Evolutionary conservation across 352 stramenopile species (phyloP), one percentile per base, ranked within the genome.

Genomic region (Globisporangium parvum): DNA sequence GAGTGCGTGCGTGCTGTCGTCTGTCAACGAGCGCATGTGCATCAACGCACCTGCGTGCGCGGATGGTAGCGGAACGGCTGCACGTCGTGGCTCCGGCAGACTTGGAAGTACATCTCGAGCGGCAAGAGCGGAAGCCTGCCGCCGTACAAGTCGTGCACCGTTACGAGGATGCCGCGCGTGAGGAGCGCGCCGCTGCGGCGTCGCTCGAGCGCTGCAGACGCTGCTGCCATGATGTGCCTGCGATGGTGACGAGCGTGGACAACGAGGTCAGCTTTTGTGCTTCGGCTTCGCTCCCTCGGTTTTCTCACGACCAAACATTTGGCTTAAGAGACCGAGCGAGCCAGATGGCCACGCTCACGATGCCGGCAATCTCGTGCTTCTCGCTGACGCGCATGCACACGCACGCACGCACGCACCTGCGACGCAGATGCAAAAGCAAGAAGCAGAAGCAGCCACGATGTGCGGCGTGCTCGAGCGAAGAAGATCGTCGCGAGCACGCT

Each of bases 91-190:
- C 62, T 55, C 3, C 73, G 64, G 28, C 66, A 60, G 39, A 41
- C 44, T 15, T 62, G 51, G 47, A 87, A 40, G 44, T 84, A 88
- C 2, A 55, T 33, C 51, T 87, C 71, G n/a, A 87, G 53, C n/a
- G 76, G 68, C 1, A 67, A 55, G 6, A 91, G 57, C 1, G 77
- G 75, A 8, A 69, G 35, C 0, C 48, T 51, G 0, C 76, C 68
- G 14, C 75, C 77, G 47, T 85, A 87, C 51, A 91, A 35, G 51
- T 86, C 80, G 64, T 85, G 75, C 40, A 91, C 75, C 1, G 77
- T 86, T 14, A 91, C 61, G 26, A 91, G 63, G 17, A 86, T 65
- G 26, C 76, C 70, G 44, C 71, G 70, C 11, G 77, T 65, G 54
- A 88, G 59, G 44, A 66, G 49, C 0, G 65, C 59, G 46, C 74